Evolutionary conservation across 331 rosid genomes (phyloP).

Genomic region (Acacia concinna): DNA sequence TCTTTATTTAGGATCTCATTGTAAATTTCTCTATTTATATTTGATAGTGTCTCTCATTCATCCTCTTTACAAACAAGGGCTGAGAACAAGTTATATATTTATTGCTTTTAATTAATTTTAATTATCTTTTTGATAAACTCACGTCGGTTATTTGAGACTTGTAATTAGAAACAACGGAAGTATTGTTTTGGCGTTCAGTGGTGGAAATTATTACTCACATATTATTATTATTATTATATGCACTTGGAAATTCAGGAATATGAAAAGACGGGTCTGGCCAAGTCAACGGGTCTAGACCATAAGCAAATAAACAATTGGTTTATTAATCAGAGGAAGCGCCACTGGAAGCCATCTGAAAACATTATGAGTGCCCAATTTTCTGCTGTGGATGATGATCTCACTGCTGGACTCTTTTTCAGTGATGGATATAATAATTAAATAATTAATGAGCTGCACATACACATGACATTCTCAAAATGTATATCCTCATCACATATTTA

Average conservation of each 20-base stretch:
- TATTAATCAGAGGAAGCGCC: conserved; percentile 92
- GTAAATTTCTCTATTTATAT: no score
- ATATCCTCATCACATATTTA: conserved; percentile 26
- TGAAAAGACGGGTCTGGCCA: conserved; percentile 79
- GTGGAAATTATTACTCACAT: background rate
- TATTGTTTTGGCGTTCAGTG: background rate
- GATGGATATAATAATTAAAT: no score
- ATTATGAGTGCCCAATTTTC: conserved; percentile 58
- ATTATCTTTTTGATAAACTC: no score
- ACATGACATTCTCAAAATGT: conserved; percentile 40
- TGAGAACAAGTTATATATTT: no score
- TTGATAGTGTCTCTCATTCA: no score
- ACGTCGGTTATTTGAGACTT: no score
- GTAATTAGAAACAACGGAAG: no score
- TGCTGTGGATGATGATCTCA: conserved; percentile 59
- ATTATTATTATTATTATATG: no score
- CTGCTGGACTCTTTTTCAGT: conserved; percentile 51
- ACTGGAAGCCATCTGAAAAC: conserved; percentile 92
- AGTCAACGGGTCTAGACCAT: conserved; percentile 79
- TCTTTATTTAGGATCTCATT: no score
- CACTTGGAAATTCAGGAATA: conserved; percentile 53
- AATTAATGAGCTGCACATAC: conserved; percentile 42
- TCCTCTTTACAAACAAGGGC: no score
- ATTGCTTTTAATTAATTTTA: no score
- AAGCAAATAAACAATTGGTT: conserved; percentile 98